Evolutionary conservation across 345 rosid species (phyloP), one percentile per base, ranked within the genome.

Genomic region (Camelina neglecta): DNA sequence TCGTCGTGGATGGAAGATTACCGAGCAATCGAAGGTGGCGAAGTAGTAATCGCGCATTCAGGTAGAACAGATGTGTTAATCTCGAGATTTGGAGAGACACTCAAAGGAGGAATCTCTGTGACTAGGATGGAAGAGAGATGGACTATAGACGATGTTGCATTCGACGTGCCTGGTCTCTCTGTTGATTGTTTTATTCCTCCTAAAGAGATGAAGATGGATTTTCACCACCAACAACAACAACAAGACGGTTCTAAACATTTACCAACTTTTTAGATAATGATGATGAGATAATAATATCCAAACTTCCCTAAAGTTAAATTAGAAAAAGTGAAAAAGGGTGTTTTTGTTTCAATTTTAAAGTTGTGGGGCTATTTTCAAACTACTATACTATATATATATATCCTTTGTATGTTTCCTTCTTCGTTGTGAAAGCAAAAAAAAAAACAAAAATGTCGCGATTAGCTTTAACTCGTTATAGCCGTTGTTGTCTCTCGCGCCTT

Each of bases 151-250:
- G 99, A 95, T 79, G 80, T 95, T 10, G 97, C 93, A 1, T 92
- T 95, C 69, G 86, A 95, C 16, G 96, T 95, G 3, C 86, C 85
- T 3, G 97, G 97, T 2, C 78, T 95, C 8, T 92, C 97, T 2
- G 33, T 71, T 39, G 99, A 95, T 76, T 90, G 91, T 79, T 95
- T 95, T 75, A 90, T 95, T 36, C 91, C 97, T 76, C 99, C 97
- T 7, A 83, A 83, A 55, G 97, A 95, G 55, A 84, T 82, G 20
- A 84, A 84, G 60, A 85, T 74, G 42, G 84, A 83, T 45, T 78
- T 39, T 47, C 82, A 76, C 1, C 83, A 74, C 29, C 11, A 35
- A 8, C 38, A 35, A 7, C 36, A 33, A 38, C 86, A 72, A 38
- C 86, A 72, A 72, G 80, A 68, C 18, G 50, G 15, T 45, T 64